phyloP scores from a whole-genome alignment of 1,139 yeast genomes.

The Pichia norvegensis region DNA sequence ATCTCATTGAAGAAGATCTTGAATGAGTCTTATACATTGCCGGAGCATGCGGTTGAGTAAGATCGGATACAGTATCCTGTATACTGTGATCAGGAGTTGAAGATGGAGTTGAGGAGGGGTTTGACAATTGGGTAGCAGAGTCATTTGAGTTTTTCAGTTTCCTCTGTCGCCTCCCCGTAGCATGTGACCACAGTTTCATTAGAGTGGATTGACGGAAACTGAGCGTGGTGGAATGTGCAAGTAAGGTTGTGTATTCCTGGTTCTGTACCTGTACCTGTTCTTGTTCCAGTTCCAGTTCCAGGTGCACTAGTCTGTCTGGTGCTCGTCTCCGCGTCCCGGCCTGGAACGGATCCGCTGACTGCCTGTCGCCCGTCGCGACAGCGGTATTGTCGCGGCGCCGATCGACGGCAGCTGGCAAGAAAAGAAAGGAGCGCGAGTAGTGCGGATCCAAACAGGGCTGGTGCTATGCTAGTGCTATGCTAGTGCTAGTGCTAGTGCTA shows the following conservation, averaged over 20 bases:
- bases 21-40: constrained; percentile 7
- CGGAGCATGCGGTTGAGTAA: background rate
- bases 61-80: background rate
- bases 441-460: background rate
- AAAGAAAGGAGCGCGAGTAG: too few relatives aligned
- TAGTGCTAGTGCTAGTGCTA: background rate
- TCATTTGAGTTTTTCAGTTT: background rate
- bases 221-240: too few relatives aligned
- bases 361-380: too few relatives aligned
- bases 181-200: background rate
- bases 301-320: too few relatives aligned
- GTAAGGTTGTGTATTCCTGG: too few relatives aligned
- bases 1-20: constrained; percentile 6
- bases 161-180: background rate
- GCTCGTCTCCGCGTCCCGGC: too few relatives aligned
- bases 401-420: too few relatives aligned
- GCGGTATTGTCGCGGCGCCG: too few relatives aligned
- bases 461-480: background rate
- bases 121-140: background rate
- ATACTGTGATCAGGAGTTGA: background rate
- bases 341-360: too few relatives aligned
- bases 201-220: background rate
- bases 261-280: too few relatives aligned
- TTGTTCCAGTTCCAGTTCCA: too few relatives aligned
- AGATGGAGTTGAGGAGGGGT: background rate